A percentile compares a stretch with the other conserved stretches of the same genome.
Conservation (phyloP, 2,329 filamentous ascomycete genomes). For the Colletotrichum plurivorum region DNA sequence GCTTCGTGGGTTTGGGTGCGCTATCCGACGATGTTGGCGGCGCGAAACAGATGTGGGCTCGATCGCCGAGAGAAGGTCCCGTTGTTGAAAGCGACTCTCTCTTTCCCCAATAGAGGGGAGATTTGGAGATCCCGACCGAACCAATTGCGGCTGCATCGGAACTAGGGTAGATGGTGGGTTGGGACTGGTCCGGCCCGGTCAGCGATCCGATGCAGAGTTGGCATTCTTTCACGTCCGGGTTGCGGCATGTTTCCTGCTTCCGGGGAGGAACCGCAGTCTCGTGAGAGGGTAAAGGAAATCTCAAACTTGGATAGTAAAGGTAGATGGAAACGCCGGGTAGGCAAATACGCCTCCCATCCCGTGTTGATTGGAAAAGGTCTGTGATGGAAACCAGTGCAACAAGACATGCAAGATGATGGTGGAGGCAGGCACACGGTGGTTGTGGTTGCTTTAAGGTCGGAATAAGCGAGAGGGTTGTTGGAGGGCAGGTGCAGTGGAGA, state of each 20-base stretch:
- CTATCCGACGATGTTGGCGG: slow-evolving; percentile 26
- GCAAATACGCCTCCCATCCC: too few relatives aligned
- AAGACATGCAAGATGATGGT: too few relatives aligned
- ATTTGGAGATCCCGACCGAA: neutral
- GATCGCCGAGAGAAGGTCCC: slow-evolving; percentile 6
- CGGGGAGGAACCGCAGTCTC: neutral
- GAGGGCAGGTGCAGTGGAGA: too few relatives aligned
- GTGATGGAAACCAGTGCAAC: too few relatives aligned
- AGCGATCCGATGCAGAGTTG: slow-evolving; percentile 19
- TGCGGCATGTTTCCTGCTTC: neutral
- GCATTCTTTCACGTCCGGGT: neutral
- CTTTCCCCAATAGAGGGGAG: too few relatives aligned
- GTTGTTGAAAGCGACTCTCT: too few relatives aligned
- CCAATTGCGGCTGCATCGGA: slow-evolving; percentile 33
- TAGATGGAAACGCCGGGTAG: too few relatives aligned
- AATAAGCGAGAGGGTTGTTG: too few relatives aligned
- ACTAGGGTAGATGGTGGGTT: slow-evolving; percentile 24
- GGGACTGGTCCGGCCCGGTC: slow-evolving; percentile 16
- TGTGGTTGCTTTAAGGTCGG: too few relatives aligned
- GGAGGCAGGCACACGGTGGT: too few relatives aligned
- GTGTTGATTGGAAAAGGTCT: too few relatives aligned
- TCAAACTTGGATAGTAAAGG: too few relatives aligned
- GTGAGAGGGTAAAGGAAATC: neutral
- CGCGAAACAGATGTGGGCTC: neutral
- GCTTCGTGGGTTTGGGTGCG: slow-evolving; percentile 14